Evolutionary conservation across 768 basidiomycete genomes (phyloP), one percentile per base, ranked within the genome.

Genomic region (Leccinum aurantiacum): DNA sequence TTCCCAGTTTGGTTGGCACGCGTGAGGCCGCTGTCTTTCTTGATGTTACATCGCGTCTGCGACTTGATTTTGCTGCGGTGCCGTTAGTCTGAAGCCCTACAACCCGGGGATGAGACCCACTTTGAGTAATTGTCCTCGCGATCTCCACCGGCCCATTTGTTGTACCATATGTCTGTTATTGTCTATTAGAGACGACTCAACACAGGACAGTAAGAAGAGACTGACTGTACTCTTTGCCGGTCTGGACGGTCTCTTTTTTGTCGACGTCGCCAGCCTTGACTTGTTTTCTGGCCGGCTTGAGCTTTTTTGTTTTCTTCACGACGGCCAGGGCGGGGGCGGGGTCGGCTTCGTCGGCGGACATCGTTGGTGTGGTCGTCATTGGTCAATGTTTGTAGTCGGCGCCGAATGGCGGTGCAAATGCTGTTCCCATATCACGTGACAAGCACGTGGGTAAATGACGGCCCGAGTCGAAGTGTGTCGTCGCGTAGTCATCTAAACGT

Each of bases 131-230:
- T 90, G 72, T 99, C 96, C 74, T 98, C 97, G 31, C 93, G 85
- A 73, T 99, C 97, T 58, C 96, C 97, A 56, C 97, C 97, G n/a
- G 97, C 97, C 96, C 96, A 98, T 77, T 97, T 96, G 76, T 98
- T 95, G 73, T 96, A 98, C 96, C 97, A 99, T 54, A 96, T 91
- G 75, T 99, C 91, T 91, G 60, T 63, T 35, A 56, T 65, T 53
- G 31, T 5, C 17, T 24, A 50, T 66, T 35, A 69, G 62, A 38
- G 8, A 50, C 54, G 9, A 15, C 33, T 49, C 50, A 22, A 56
- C 38, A 29, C 31, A 9, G 37, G 4, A 1, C 14, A 4, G n/a
- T 19, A 5, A 24, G 38, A 29, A 58, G 37, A 22, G 56, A 84
- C 90, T 67, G 66, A 95, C 95, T 98, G 77, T 96, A 97, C 72